A percentile compares a stretch with the other conserved stretches of the same genome.
Conservation (phyloP, 345 rosid genomes). For the Crucihimalaya himalaica region DNA sequence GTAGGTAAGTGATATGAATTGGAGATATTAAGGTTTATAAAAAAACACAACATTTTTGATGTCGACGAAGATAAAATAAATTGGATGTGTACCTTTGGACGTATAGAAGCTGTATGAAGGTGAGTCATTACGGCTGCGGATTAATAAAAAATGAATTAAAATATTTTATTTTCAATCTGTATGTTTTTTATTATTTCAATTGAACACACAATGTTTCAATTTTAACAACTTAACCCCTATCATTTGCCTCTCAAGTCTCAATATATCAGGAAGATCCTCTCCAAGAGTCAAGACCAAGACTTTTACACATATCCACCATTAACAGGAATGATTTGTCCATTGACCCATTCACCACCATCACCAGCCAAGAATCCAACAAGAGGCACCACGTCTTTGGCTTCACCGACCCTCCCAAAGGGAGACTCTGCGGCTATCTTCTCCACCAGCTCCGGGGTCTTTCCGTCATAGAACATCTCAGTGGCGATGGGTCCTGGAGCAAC, state of each 20-base stretch:
- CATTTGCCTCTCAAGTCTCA: not conserved
- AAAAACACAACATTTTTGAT: not conserved
- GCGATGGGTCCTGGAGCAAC: slow-evolving; percentile 58
- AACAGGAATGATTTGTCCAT: slow-evolving; percentile 48
- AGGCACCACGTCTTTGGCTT: slow-evolving; percentile 46
- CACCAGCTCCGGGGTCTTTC: slow-evolving; percentile 44
- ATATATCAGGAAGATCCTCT: not conserved
- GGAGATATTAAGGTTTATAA: not conserved
- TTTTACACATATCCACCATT: slow-evolving; percentile 44
- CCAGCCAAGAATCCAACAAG: slow-evolving; percentile 53
- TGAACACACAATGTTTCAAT: slow-evolving; percentile 8
- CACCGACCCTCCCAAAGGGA: slow-evolving; percentile 45
- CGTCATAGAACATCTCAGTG: slow-evolving; percentile 48
- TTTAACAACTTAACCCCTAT: not conserved
- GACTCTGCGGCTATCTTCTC: slow-evolving; percentile 33
- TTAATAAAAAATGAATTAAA: not conserved
- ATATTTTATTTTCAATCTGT: not conserved
- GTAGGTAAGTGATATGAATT: not conserved
- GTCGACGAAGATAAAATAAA: not conserved
- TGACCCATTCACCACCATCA: slow-evolving; percentile 55
- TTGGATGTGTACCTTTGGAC: not conserved
- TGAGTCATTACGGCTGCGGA: not conserved
- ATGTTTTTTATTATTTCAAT: not conserved
- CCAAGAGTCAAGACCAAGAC: not conserved
- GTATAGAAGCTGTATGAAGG: not conserved